These are phyloP conservation scores for Aspergillus avenaceus DNA, from an alignment of 495 filamentous ascomycete species.

Conservation along the genomic window DNA sequence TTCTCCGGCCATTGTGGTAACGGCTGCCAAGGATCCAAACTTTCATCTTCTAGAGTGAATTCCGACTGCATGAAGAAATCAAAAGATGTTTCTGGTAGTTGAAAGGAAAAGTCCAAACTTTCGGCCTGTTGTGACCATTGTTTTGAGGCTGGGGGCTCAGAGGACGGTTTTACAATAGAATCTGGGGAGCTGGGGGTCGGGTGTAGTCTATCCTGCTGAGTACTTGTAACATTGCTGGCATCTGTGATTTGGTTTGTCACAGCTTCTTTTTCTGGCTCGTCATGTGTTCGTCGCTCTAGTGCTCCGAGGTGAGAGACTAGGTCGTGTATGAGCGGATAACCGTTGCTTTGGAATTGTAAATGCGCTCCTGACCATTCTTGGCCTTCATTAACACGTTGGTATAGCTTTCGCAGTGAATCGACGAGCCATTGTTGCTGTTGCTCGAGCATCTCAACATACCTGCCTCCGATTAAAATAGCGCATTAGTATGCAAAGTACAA, in stretches of 20 bases:
- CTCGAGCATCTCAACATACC: constrained; percentile 70
- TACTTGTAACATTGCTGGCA: too few relatives aligned
- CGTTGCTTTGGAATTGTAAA: constrained; percentile 48
- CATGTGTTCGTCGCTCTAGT: constrained; percentile 42
- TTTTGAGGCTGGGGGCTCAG: too few relatives aligned
- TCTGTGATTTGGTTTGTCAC: too few relatives aligned
- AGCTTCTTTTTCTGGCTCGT: too few relatives aligned
- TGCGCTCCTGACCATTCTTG: constrained; percentile 53
- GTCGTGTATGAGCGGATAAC: constrained; percentile 63
- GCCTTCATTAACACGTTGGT: constrained; percentile 45
- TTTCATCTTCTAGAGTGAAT: too few relatives aligned
- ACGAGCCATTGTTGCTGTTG: constrained; percentile 64
- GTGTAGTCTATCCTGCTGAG: too few relatives aligned
- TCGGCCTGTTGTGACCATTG: too few relatives aligned
- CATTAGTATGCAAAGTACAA: constrained; percentile 18
- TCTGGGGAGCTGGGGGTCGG: too few relatives aligned
- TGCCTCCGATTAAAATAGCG: constrained; percentile 14
- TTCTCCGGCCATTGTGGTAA: not conserved
- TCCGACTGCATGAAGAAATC: too few relatives aligned
- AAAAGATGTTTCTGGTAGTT: too few relatives aligned
- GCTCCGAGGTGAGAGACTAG: constrained; percentile 57
- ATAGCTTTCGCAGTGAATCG: constrained; percentile 57
- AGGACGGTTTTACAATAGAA: too few relatives aligned
- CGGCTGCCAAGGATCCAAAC: not conserved
- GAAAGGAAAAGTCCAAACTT: too few relatives aligned